phyloP scores from a whole-genome alignment of 495 filamentous ascomycete species.

The Lentithecium fluviatile region DNA sequence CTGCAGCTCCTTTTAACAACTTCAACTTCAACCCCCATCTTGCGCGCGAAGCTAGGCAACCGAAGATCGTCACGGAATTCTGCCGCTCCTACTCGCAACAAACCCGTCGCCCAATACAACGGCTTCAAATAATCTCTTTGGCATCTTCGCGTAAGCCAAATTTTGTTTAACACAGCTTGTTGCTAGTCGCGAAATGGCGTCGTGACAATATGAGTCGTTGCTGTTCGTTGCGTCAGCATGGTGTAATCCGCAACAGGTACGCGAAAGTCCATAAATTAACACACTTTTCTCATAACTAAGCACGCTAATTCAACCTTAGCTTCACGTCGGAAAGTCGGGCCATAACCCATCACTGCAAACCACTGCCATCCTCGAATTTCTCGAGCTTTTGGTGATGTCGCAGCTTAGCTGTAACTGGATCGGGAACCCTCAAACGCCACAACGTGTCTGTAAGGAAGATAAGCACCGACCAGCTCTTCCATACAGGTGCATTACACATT shows the following conservation, averaged over 20 bases:
- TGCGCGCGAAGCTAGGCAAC: conserved; percentile 5
- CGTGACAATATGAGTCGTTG: conserved; percentile 4
- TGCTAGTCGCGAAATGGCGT: background rate
- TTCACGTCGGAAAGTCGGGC: background rate
- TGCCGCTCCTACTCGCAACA: background rate
- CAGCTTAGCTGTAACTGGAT: background rate
- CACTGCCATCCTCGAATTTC: background rate
- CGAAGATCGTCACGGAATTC: background rate
- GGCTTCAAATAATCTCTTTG: conserved; percentile 8
- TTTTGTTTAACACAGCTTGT: background rate
- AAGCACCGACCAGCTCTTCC: conserved; percentile 8
- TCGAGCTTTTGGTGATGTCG: background rate
- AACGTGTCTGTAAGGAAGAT: conserved; percentile 1
- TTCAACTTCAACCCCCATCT: no score
- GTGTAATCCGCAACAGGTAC: conserved; percentile 20
- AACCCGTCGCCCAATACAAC: background rate
- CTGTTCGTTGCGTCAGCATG: conserved; percentile 25
- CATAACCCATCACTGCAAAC: background rate
- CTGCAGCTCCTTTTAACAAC: no score
- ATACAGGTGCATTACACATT: conserved; percentile 2
- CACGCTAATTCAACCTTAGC: conserved; percentile 6
- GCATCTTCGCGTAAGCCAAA: conserved; percentile 22
- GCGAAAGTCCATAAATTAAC: conserved; percentile 25
- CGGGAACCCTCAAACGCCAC: background rate
- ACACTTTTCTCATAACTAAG: background rate